Evolutionary conservation across 305 asterid genomes (phyloP), one percentile per base, ranked within the genome.

Genomic region (Solanum hybrid): DNA sequence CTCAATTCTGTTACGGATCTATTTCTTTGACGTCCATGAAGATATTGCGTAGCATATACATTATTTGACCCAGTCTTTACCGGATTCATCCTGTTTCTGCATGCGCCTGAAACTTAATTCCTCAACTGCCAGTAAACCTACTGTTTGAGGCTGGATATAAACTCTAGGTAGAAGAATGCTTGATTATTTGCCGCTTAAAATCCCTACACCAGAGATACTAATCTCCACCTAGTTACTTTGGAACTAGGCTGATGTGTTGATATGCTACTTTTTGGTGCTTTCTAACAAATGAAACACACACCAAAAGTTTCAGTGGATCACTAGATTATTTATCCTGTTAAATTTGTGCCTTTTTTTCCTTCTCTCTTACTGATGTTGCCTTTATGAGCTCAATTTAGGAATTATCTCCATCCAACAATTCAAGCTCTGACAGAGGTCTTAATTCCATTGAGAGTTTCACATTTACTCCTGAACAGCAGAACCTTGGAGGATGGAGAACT

Each of bases 401-500:
- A 38, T 75, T 80, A 89, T 92, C 96, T 72, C 92, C 94, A 75
- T 94, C 93, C 82, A 84, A 77, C 57, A 92, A 79, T 38, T 91
- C 91, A 34, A 82, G 73, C 89, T 75, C 75, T 20, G 65, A 51
- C 70, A 61, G 73, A 17, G 81, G 78, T 38, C 72, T 70, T 38
- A 68, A 68, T 90, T 51, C 91, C 92, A 90, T 91, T 38, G 92
- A 91, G 89, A 91, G 84, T 27, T 91, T 88, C 75, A 91, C 96
- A 73, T 95, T 92, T 91, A 45, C 78, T 89, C 96, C 99, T 91
- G 90, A 93, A 34, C 91, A 90, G 85, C 93, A 93, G 91, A 94
- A 91, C 87, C 89, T 95, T 26, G 93, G 91, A 86, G 98, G 97
- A 79, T 96, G 99, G 99, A 94, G 96, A 93, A 93, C 92, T 88